Conservation (phyloP, 2,329 filamentous ascomycete genomes). For the Fusarium sp. region DNA sequence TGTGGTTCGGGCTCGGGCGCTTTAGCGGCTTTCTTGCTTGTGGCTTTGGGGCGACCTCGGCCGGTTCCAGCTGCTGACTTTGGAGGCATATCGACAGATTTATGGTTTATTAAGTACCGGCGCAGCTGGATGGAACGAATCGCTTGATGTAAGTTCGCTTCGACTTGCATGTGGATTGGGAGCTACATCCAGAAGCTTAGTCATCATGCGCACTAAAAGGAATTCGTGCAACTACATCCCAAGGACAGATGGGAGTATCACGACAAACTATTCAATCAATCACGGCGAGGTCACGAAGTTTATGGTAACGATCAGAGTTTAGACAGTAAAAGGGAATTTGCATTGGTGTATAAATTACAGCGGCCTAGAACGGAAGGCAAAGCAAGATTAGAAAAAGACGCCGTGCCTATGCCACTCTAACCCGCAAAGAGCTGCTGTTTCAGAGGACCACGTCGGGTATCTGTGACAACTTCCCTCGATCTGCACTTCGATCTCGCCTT, state of each 20-base stretch:
- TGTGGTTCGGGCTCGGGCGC: conserved; percentile 42
- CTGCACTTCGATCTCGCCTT: conserved; percentile 59
- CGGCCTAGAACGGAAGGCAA: conserved; percentile 63
- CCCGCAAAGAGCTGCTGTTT: conserved; percentile 57
- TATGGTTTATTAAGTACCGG: neutral
- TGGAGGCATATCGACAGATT: conserved; percentile 54
- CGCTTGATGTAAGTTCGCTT: neutral
- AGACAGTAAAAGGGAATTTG: conserved; percentile 62
- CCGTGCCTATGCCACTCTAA: conserved; percentile 63
- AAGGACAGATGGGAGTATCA: neutral
- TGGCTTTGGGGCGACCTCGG: conserved; percentile 52
- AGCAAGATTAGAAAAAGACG: conserved; percentile 58
- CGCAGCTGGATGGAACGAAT: neutral
- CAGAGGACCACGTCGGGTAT: conserved; percentile 54
- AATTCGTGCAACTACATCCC: neutral
- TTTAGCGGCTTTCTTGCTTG: conserved; percentile 40
- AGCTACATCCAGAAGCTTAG: conserved; percentile 5
- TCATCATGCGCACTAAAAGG: conserved; percentile 3
- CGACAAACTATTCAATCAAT: neutral
- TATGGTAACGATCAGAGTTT: neutral
- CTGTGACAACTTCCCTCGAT: conserved; percentile 56
- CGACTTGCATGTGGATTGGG: no score
- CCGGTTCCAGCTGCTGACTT: conserved; percentile 52
- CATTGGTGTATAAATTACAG: conserved; percentile 73
- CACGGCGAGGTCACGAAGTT: neutral